phyloP scores from a whole-genome alignment of 225 moss, liverwort and hornwort species.

The Antitrichia curtipendula region DNA sequence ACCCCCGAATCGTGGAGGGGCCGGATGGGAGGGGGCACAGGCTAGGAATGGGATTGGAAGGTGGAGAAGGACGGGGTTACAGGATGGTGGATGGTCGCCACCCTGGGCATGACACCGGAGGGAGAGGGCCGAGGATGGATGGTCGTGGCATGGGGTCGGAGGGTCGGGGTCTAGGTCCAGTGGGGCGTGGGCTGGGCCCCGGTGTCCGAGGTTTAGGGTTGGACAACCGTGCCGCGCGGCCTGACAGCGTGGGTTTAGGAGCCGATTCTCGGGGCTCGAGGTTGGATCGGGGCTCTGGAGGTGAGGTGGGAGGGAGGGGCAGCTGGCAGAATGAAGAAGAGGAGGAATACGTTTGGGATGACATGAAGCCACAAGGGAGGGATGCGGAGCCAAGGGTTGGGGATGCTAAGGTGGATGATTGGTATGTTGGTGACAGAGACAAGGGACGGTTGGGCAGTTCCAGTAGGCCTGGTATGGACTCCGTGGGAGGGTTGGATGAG shows the following conservation, averaged over 20 bases:
- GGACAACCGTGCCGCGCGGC: constrained; percentile 3
- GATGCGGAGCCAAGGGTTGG: constrained; percentile 30
- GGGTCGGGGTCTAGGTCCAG: not conserved
- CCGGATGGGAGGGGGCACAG: constrained; percentile 15
- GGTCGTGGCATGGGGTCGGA: constrained; percentile 14
- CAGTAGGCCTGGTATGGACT: constrained; percentile 34
- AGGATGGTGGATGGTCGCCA: constrained; percentile 11
- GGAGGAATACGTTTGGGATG: constrained; percentile 93
- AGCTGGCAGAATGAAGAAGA: constrained; percentile 80
- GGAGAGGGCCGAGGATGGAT: constrained; percentile 13
- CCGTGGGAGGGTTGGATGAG: constrained; percentile 46
- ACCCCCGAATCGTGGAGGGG: constrained; percentile 23
- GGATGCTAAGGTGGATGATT: constrained; percentile 36
- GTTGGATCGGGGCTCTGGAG: not conserved
- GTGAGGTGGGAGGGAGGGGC: constrained; percentile 23
- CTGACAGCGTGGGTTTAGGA: constrained; percentile 1
- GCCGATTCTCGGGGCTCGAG: not conserved
- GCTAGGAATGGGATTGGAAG: constrained; percentile 17
- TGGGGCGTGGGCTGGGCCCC: constrained; percentile 13
- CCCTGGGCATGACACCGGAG: constrained; percentile 19
- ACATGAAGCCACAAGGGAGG: constrained; percentile 60
- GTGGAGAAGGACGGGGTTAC: constrained; percentile 24
- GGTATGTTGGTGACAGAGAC: constrained; percentile 39
- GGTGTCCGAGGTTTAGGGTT: constrained; percentile 1
- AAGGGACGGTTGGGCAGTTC: constrained; percentile 26